phyloP scores from a whole-genome alignment of 345 rosid genomes.

The Boechera stricta region DNA sequence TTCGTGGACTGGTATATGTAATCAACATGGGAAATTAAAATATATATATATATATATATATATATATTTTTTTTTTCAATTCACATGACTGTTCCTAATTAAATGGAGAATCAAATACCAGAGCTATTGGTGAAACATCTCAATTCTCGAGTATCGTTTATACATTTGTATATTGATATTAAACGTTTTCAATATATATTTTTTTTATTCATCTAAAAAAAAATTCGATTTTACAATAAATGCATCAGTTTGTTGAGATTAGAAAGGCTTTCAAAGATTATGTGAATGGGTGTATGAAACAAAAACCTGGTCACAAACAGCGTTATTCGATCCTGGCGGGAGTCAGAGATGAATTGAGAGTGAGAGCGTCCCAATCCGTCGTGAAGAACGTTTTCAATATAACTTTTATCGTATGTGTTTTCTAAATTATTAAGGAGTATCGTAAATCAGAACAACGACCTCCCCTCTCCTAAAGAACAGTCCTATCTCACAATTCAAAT shows the following conservation, averaged over 20 bases:
- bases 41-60: background rate
- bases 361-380: no score
- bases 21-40: background rate
- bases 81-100: slow-evolving; percentile 10
- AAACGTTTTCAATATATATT: background rate
- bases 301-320: no score
- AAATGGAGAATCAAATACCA: background rate
- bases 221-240: no score
- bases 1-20: background rate
- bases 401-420: background rate
- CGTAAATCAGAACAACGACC: no score
- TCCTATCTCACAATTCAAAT: background rate
- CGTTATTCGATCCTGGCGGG: no score
- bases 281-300: no score
- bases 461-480: background rate
- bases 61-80: background rate
- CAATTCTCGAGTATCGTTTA: background rate
- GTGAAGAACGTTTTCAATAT: background rate
- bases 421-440: background rate
- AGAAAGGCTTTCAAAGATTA: no score
- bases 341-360: no score
- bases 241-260: no score
- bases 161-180: background rate
- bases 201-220: no score
- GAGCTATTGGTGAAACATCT: background rate